Evolutionary conservation across 2,329 filamentous ascomycete genomes (phyloP), one percentile per base, ranked within the genome.

Genomic region (Colletotrichum sp.): DNA sequence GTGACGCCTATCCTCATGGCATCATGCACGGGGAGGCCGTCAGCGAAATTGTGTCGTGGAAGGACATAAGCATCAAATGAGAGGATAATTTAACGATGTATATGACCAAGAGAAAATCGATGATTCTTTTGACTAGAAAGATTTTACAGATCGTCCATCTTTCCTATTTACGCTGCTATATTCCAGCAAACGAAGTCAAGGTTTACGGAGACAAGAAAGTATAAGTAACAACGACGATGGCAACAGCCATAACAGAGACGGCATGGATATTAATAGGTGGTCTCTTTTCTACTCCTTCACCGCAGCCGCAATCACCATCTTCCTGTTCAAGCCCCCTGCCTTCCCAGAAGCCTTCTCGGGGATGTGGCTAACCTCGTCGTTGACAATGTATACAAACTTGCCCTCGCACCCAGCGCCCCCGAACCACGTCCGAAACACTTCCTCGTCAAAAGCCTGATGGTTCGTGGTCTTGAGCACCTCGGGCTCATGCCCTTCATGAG

Each of bases 331-430:
- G 2, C 67, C 72, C 6, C 67, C 74, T 5, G 72, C 58, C 24
- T 24, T 51, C 18, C 61, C 61, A 15, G 18, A 38, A n/a, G 36
- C 29, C 5, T 16, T 16, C 59, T 72, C 72, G 8, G 74, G 74
- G 24, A 76, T 55, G 43, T 69, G 71, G n/a, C 59, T 74, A 8
- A 61, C 57, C 38, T 76, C 72, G 2, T 59, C 64, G n/a, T 76
- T 59, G 31, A 75, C 61, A 12, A 74, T 34, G 13, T 61, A 72
- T 36, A 57, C 13, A 31, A 74, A 74, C 8, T n/a, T 51, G 4
- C 21, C 86, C 6, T 83, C 81, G 0, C 88, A 85, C 0, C 93
- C 93, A 1, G 77, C 80, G 9, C 69, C 76, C 6, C 71, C 71
- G 21, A 78, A 81, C 21, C 72, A 76, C 3, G 13, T 18, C 16